Conservation (phyloP, 345 rosid genomes). For the Angophora floribunda region DNA sequence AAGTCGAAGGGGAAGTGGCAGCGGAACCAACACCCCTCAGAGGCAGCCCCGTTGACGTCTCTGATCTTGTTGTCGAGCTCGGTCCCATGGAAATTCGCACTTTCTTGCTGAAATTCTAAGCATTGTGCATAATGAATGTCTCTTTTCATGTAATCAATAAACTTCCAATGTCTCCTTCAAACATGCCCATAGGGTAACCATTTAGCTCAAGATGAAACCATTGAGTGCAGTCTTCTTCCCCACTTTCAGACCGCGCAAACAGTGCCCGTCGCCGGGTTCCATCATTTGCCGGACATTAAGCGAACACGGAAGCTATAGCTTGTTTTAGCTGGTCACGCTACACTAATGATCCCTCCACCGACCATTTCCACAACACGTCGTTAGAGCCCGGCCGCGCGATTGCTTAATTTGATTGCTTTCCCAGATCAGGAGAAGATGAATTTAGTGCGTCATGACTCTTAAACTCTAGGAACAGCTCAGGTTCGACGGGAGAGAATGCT, state of each 20-base stretch:
- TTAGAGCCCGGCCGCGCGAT: background rate
- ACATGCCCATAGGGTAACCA: background rate
- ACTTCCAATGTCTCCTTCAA: background rate
- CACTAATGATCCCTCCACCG: background rate
- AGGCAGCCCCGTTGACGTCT: slow-evolving; percentile 44
- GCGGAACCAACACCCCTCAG: slow-evolving; percentile 5
- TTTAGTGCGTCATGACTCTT: background rate
- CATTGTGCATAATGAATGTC: background rate
- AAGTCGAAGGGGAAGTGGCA: slow-evolving; percentile 40
- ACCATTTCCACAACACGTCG: background rate
- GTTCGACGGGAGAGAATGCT: background rate
- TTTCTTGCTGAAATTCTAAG: slow-evolving; percentile 36
- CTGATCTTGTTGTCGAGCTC: slow-evolving; percentile 48
- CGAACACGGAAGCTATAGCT: background rate
- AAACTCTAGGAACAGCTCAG: background rate
- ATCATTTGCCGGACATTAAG: background rate
- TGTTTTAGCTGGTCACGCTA: background rate
- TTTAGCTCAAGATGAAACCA: background rate
- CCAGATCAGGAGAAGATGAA: background rate
- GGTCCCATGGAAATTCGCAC: slow-evolving; percentile 81
- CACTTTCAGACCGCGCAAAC: background rate
- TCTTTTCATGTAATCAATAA: background rate
- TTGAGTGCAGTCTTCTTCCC: background rate
- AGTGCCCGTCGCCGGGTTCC: background rate
- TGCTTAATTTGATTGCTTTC: background rate